Percentiles rank a stretch among this genome's conserved stretches.
Evolutionary conservation across 257 asterid genomes (phyloP).

Genomic region (Scutellaria baicalensis): DNA sequence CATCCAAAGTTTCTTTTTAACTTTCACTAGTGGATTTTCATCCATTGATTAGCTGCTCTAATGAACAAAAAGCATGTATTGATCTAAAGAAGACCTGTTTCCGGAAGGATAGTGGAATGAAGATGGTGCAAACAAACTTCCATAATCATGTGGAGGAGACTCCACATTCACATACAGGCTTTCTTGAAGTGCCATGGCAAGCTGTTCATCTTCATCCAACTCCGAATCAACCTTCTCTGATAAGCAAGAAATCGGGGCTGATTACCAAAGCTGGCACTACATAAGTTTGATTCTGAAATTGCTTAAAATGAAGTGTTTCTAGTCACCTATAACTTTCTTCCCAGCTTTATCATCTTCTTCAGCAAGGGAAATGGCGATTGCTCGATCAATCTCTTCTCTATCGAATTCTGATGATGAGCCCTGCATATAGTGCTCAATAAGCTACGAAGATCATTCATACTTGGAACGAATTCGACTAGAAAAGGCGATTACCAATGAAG

Average conservation of each 20-base stretch:
- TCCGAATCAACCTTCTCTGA: conserved; percentile 40
- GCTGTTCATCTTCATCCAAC: conserved; percentile 60
- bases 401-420: conserved; percentile 64
- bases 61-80: neutral
- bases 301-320: too few relatives aligned
- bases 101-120: conserved; percentile 39
- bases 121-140: conserved; percentile 37
- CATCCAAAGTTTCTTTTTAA: neutral
- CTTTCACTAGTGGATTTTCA: neutral
- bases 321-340: conserved; percentile 49
- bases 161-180: conserved; percentile 41
- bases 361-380: conserved; percentile 73
- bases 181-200: conserved; percentile 70
- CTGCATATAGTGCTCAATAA: conserved; percentile 24
- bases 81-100: conserved; percentile 33
- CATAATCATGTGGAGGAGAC: conserved; percentile 42
- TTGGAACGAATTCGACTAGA: too few relatives aligned
- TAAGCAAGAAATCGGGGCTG: neutral
- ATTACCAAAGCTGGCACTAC: neutral
- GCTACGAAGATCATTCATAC: neutral
- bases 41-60: neutral
- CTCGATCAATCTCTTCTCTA: conserved; percentile 70
- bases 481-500: conserved; percentile 28
- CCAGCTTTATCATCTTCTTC: conserved; percentile 74
- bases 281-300: too few relatives aligned